Evolutionary conservation across 352 stramenopile species (phyloP), one percentile per base, ranked within the genome.

Genomic region (Thalassiosira delicatula): DNA sequence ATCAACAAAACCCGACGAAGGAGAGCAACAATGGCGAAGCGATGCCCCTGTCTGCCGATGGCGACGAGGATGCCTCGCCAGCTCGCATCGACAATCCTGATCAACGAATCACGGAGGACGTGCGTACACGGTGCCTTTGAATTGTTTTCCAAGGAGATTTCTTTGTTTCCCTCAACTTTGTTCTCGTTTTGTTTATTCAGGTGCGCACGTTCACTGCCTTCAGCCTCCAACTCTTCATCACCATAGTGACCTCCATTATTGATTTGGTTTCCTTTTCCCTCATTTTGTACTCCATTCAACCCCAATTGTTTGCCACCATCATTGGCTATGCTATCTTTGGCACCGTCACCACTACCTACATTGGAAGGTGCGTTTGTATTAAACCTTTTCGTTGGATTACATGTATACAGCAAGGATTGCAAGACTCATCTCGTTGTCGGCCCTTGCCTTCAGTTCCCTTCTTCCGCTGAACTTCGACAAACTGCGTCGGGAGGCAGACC

Each of bases 1-100:
- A 63, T 49, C 8, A 70, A 14, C 11, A 59, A 44, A 33, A 74
- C 23, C 73, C 61, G 40, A 42, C 49, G 23, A 76, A 57, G 59
- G 81, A 93, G 65, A n/a, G n/a, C n/a, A n/a, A n/a, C n/a, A n/a
- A n/a, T n/a, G n/a, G n/a, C n/a, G n/a, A n/a, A n/a, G n/a, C n/a
- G n/a, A n/a, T n/a, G n/a, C n/a, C n/a, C n/a, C n/a, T n/a, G n/a
- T n/a, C n/a, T n/a, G n/a, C n/a, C n/a, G n/a, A n/a, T n/a, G n/a
- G n/a, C n/a, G n/a, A n/a, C n/a, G n/a, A n/a, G n/a, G n/a, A n/a
- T n/a, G n/a, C n/a, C n/a, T n/a, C n/a, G n/a, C n/a, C n/a, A n/a
- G n/a, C n/a, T n/a, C n/a, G n/a, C n/a, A 90, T 96, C 9, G 94
- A 96, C 49, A 96, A 96, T 76, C 94, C 94, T 4, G 94, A 96